phyloP scores from a whole-genome alignment of 768 basidiomycete genomes.

The Mycena vulgaris region DNA sequence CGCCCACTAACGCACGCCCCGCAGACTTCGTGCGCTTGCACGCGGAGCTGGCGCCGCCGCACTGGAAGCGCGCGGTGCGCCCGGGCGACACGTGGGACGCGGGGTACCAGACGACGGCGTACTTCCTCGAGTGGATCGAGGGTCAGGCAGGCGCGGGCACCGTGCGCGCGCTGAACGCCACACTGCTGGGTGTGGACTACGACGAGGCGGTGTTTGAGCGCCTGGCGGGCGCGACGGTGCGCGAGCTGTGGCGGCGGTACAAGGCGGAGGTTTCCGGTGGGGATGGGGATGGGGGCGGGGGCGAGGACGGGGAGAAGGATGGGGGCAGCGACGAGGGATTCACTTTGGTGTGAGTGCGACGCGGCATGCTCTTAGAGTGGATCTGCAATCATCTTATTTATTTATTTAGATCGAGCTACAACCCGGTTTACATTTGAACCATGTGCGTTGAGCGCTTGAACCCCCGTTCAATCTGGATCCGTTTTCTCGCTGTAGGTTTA shows the following conservation, averaged over 20 bases:
- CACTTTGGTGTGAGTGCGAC: slow-evolving; percentile 27
- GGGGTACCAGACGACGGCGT: slow-evolving; percentile 83
- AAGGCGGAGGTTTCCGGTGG: slow-evolving; percentile 52
- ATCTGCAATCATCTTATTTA: slow-evolving; percentile 26
- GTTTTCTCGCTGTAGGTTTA: too few species aligned
- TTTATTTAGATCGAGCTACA: slow-evolving; percentile 28
- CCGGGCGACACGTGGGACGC: slow-evolving; percentile 72
- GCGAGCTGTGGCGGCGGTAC: slow-evolving; percentile 74
- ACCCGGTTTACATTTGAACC: slow-evolving; percentile 31
- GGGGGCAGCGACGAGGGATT: slow-evolving; percentile 11
- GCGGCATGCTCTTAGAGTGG: neutral
- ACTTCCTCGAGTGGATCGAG: slow-evolving; percentile 82
- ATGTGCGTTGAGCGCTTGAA: too few species aligned
- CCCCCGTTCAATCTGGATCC: too few species aligned
- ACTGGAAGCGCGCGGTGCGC: slow-evolving; percentile 70
- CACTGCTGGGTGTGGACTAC: slow-evolving; percentile 65
- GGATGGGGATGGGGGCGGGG: slow-evolving; percentile 20
- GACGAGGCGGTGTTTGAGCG: slow-evolving; percentile 67
- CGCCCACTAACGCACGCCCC: neutral
- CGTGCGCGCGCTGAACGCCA: slow-evolving; percentile 70
- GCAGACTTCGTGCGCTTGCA: slow-evolving; percentile 81
- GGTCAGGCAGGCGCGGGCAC: slow-evolving; percentile 66
- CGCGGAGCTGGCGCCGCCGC: slow-evolving; percentile 73
- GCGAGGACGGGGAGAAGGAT: neutral
- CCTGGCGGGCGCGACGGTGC: slow-evolving; percentile 66